phyloP scores from a whole-genome alignment of 345 rosid species.

The Raphanus sativus region DNA sequence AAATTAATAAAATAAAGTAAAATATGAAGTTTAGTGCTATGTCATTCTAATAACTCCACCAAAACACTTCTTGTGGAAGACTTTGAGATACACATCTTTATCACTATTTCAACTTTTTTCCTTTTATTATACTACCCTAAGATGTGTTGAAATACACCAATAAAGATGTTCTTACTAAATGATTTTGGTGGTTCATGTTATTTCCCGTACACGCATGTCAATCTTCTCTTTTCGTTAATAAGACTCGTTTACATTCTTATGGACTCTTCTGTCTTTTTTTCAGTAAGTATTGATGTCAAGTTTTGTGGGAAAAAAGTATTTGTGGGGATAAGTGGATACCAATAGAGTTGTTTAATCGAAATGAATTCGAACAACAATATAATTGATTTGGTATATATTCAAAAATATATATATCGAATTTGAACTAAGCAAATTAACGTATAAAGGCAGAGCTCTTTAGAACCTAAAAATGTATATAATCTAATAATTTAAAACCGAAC shows the following conservation, averaged over 20 bases:
- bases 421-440: neutral
- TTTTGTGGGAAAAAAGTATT: conserved; percentile 19
- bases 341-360: too few relatives aligned
- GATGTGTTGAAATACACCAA: too few relatives aligned
- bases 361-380: too few relatives aligned
- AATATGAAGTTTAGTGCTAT: too few relatives aligned
- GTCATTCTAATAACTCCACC: too few relatives aligned
- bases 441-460: neutral
- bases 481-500: neutral
- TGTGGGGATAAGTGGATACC: neutral
- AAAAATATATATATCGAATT: neutral
- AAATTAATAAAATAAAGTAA: too few relatives aligned
- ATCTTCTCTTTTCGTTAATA: conserved; percentile 34
- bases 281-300: conserved; percentile 17
- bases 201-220: conserved; percentile 37
- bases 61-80: too few relatives aligned
- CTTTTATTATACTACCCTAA: too few relatives aligned
- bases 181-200: conserved; percentile 34
- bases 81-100: too few relatives aligned
- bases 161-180: too few relatives aligned
- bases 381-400: neutral
- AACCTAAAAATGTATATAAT: neutral
- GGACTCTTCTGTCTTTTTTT: conserved; percentile 19
- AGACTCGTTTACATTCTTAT: conserved; percentile 21
- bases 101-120: too few relatives aligned